Evolutionary conservation across 192 early-diverging fungal species (phyloP), one percentile per base, ranked within the genome.

Genomic region (Umbelopsis isabellina): DNA sequence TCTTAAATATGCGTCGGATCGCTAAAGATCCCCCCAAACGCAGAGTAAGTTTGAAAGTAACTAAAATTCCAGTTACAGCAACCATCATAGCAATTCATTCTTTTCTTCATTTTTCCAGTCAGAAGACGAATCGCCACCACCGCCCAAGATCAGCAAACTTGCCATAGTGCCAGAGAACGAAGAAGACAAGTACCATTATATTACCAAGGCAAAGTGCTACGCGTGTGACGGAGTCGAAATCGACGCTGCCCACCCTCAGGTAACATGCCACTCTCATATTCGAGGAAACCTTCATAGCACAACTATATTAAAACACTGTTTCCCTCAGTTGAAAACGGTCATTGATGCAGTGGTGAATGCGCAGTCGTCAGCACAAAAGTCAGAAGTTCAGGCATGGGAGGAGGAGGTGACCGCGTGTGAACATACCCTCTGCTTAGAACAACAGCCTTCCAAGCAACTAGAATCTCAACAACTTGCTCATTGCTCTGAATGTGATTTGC

Each of bases 371-470:
- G 88, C 87, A 58, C 89, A 90, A 73, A 86, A 93, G 71, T 90
- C 89, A 2, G 96, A 98, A 76, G 90, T 97, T 75, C 93, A 96
- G 75, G 91, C 92, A 1, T 99, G 97, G 97, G 88, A 96, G 65
- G 92, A 95, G 66, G 94, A 97, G 44, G 87, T 93, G 49, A 68
- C 70, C 9, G 72, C 85, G 0, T 99, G 97, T 82, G 84, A 86
- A 30, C 97, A 99, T 75, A 92, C 91, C 25, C 77, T 82, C 12
- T 80, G 81, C 13, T 72, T 99, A 15, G 71, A 72, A 2, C 97
- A 99, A 79, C 76, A 72, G n/a, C 69, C 76, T 7, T 71, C 75
- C n/a, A 83, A 81, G 48, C 74, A 69, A 67, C 72, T 89, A 13
- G 72, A 83, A 27, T 71, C 79, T 30, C 81, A 83, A 35, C 73